Evolutionary conservation across 805 yeast species (phyloP).

Genomic region (Candida chauliodis): DNA sequence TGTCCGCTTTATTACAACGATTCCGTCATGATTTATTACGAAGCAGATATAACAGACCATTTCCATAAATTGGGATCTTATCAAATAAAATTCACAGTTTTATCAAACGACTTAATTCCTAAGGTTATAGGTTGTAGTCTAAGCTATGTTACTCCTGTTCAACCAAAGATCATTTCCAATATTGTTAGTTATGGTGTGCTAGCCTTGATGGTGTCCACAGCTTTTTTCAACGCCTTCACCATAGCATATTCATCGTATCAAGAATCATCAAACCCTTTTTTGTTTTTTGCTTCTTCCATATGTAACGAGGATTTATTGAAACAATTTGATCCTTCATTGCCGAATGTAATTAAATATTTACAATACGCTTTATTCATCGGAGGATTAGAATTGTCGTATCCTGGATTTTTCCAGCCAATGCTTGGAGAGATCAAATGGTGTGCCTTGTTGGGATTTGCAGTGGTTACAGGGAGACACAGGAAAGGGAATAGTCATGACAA

Average conservation of each 20-base stretch:
- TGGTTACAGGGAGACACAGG: not conserved
- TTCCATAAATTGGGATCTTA: slow-evolving; percentile 45
- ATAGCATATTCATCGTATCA: slow-evolving; percentile 52
- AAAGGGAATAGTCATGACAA: slow-evolving; percentile 21
- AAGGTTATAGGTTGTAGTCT: slow-evolving; percentile 45
- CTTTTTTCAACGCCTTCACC: slow-evolving; percentile 36
- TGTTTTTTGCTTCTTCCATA: slow-evolving; percentile 52
- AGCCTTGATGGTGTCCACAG: slow-evolving; percentile 37
- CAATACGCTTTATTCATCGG: slow-evolving; percentile 60
- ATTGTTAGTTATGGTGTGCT: slow-evolving; percentile 38
- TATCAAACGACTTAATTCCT: slow-evolving; percentile 35
- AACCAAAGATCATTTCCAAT: slow-evolving; percentile 24
- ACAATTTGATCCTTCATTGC: slow-evolving; percentile 52
- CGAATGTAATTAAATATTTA: slow-evolving; percentile 47
- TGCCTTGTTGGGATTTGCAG: slow-evolving; percentile 39
- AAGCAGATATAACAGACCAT: slow-evolving; percentile 37
- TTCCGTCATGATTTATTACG: slow-evolving; percentile 33
- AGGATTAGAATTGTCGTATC: slow-evolving; percentile 53
- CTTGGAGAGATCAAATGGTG: slow-evolving; percentile 53
- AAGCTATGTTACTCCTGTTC: slow-evolving; percentile 47
- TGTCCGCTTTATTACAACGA: slow-evolving; percentile 39
- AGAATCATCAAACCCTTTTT: slow-evolving; percentile 53
- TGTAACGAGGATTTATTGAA: slow-evolving; percentile 54
- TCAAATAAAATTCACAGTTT: slow-evolving; percentile 36
- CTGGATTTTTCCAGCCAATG: slow-evolving; percentile 60